phyloP scores from a whole-genome alignment of 1,284 basidiomycete genomes.

The Rhizopogon parksii region DNA sequence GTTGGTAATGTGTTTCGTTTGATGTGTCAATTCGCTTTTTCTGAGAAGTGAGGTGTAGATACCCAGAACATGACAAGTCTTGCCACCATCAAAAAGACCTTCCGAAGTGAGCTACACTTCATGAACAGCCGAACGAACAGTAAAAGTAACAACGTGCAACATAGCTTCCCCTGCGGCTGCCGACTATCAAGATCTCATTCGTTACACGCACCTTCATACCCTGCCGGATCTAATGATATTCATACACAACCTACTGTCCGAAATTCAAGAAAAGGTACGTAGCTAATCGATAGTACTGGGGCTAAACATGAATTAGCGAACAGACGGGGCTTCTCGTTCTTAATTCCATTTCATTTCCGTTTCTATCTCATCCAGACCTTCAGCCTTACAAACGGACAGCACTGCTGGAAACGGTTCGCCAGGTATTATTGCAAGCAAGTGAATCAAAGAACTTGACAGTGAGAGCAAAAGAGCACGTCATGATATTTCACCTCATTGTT shows the following conservation, averaged over 20 bases:
- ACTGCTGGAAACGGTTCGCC: slow-evolving; percentile 47
- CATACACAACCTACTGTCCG: slow-evolving; percentile 44
- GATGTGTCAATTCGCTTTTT: not conserved
- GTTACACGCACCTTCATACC: slow-evolving; percentile 32
- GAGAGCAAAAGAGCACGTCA: slow-evolving; percentile 10
- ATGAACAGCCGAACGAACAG: not conserved
- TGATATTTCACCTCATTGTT: slow-evolving; percentile 4
- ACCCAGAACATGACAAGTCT: slow-evolving; percentile 61
- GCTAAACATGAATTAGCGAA: slow-evolving; percentile 2
- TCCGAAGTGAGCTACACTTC: slow-evolving; percentile 33
- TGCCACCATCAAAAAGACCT: slow-evolving; percentile 33
- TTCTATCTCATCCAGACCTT: slow-evolving; percentile 42
- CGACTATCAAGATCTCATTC: slow-evolving; percentile 21
- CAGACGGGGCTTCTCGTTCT: slow-evolving; percentile 57
- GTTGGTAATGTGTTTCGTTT: slow-evolving; percentile 39
- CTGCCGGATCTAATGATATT: slow-evolving; percentile 54
- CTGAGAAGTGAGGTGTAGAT: slow-evolving; percentile 36
- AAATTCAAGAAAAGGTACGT: slow-evolving; percentile 42
- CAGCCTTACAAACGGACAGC: slow-evolving; percentile 32
- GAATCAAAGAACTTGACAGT: slow-evolving; percentile 49
- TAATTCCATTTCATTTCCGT: slow-evolving; percentile 60
- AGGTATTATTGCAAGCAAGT: slow-evolving; percentile 43
- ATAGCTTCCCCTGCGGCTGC: slow-evolving; percentile 20
- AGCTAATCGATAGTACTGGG: slow-evolving; percentile 12
- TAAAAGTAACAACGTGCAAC: slow-evolving; percentile 5